A percentile compares a stretch with the other conserved stretches of the same genome.
phyloP scores from a whole-genome alignment of 495 filamentous ascomycete genomes.

The Monascus purpureus region DNA sequence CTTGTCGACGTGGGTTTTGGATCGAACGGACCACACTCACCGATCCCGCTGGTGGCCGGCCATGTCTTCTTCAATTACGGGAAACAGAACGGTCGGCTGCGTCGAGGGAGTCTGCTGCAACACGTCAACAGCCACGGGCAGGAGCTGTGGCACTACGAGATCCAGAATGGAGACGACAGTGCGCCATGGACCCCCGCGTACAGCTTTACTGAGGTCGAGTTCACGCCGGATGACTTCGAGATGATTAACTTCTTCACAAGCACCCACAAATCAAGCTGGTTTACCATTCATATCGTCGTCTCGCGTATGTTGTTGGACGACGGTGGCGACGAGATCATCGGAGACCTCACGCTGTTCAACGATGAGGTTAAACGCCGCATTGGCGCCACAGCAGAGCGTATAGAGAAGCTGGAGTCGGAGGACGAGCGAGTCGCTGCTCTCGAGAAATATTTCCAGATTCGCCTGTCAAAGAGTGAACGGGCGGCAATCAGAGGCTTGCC shows the following conservation, averaged over 20 bases:
- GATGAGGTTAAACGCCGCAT: conserved; percentile 36
- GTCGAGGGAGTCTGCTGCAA: conserved; percentile 18
- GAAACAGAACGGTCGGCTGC: conserved; percentile 27
- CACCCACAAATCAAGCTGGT: conserved; percentile 25
- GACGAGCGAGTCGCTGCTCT: neutral
- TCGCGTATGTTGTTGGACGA: conserved; percentile 35
- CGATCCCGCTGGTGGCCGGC: conserved; percentile 29
- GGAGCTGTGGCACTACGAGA: conserved; percentile 40
- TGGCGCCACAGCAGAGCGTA: conserved; percentile 19
- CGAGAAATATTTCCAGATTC: neutral
- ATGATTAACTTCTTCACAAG: conserved; percentile 42
- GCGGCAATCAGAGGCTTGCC: neutral
- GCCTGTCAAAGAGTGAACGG: neutral
- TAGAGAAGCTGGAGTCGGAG: neutral
- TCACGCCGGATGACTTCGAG: conserved; percentile 35
- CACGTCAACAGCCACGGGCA: conserved; percentile 15
- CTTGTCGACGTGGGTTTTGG: conserved; percentile 58
- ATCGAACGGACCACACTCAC: conserved; percentile 34
- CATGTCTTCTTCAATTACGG: conserved; percentile 22
- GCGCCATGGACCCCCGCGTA: conserved; percentile 37
- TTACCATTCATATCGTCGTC: conserved; percentile 33
- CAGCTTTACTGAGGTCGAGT: conserved; percentile 42
- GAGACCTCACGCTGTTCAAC: conserved; percentile 40
- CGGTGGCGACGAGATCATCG: conserved; percentile 24
- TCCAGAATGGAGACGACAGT: conserved; percentile 19